A percentile compares a stretch with the other conserved stretches of the same genome.
Conservation (phyloP, 73 alveolate species). For the Tetrahymena borealis region DNA sequence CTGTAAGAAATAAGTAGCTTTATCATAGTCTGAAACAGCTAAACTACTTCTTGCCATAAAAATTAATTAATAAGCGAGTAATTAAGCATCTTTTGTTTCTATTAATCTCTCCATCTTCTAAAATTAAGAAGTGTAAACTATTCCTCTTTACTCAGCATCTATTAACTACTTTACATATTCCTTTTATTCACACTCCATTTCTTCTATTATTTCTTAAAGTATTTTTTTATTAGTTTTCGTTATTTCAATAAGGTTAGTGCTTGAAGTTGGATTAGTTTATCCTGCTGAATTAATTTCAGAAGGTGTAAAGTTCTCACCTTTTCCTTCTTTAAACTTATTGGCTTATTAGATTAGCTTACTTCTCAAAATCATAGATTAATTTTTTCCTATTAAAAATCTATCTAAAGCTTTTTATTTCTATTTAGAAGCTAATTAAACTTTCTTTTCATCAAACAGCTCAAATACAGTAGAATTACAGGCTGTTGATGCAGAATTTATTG, state of each 20-base stretch:
- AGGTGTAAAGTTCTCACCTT: background rate
- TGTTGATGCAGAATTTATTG: background rate
- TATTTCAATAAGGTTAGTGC: background rate
- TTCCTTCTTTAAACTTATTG: background rate
- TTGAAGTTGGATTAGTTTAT: background rate
- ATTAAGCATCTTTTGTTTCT: background rate
- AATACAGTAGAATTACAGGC: background rate
- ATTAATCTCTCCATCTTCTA: background rate
- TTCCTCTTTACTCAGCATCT: background rate
- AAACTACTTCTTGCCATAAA: background rate
- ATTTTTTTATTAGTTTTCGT: background rate
- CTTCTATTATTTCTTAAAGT: background rate
- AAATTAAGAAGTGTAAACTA: background rate
- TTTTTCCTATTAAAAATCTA: background rate
- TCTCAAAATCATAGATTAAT: background rate
- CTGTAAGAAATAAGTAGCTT: background rate
- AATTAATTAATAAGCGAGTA: background rate
- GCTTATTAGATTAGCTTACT: background rate
- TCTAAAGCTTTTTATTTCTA: background rate
- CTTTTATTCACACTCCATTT: background rate
- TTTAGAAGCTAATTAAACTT: background rate
- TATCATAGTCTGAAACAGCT: background rate
- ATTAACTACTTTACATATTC: background rate
- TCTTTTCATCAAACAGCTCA: background rate
- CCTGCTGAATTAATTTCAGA: background rate